These are phyloP conservation scores for Berberis vulgaris DNA, from an alignment of 164 flowering plant species.

Conservation along the genomic window DNA sequence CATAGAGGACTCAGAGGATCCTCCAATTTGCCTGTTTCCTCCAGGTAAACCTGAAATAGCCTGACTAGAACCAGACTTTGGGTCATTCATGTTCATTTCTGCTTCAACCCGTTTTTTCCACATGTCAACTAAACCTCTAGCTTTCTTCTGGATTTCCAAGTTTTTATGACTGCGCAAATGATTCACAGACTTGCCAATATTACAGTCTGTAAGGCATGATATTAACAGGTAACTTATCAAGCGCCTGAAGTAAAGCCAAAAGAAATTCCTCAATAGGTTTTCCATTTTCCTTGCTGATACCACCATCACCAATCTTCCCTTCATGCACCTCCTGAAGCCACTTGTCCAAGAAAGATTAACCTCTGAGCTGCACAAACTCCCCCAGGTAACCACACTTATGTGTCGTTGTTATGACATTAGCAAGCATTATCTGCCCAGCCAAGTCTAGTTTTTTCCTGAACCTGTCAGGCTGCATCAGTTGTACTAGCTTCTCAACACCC, in stretches of 20 bases:
- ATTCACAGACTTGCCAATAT: conserved; percentile 89
- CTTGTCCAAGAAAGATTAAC: conserved; percentile 79
- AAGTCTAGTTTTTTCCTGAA: conserved; percentile 60
- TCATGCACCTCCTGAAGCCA: conserved; percentile 95
- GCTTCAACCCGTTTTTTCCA: conserved; percentile 98
- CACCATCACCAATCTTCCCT: conserved; percentile 64
- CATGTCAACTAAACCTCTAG: conserved; percentile 78
- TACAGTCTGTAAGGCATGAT: conserved; percentile 77
- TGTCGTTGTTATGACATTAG: conserved; percentile 66
- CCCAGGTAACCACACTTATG: conserved; percentile 71
- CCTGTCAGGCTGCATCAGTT: conserved; percentile 65
- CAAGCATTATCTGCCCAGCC: conserved; percentile 55
- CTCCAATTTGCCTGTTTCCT: conserved; percentile 43
- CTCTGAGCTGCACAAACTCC: conserved; percentile 64
- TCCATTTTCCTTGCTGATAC: conserved; percentile 59
- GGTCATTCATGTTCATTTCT: conserved; percentile 79
- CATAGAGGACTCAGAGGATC: conserved; percentile 41
- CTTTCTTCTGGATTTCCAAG: conserved; percentile 57
- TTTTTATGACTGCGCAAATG: conserved; percentile 53
- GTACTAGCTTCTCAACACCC: conserved; percentile 76
- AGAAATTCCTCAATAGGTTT: conserved; percentile 77
- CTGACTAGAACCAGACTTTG: conserved; percentile 58
- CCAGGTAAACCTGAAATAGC: conserved; percentile 46
- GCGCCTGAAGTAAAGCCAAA: conserved; percentile 75
- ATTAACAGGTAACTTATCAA: conserved; percentile 88